phyloP scores from a whole-genome alignment of 305 asterid genomes.

The Fraxinus albicans region DNA sequence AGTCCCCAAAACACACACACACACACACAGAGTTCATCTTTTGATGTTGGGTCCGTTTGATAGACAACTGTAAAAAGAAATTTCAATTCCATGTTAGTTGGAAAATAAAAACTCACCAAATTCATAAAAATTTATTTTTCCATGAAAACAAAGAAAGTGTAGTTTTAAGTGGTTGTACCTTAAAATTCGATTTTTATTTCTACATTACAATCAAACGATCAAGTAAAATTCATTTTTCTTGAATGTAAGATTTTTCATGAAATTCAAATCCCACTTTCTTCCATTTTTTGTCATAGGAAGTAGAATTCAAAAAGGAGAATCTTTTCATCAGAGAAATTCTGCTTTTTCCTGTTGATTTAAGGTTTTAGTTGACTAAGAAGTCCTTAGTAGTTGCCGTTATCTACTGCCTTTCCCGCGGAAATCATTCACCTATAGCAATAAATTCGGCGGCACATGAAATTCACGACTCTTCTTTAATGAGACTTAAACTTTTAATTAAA shows the following conservation, averaged over 20 bases:
- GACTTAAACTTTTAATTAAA: too few relatives aligned
- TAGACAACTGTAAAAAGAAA: too few relatives aligned
- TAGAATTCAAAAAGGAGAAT: not conserved
- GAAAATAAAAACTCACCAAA: too few relatives aligned
- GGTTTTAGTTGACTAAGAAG: slow-evolving; percentile 18
- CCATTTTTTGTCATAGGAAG: not conserved
- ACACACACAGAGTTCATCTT: not conserved
- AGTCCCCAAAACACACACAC: not conserved
- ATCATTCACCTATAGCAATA: not conserved
- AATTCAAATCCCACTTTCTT: not conserved
- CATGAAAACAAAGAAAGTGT: too few relatives aligned
- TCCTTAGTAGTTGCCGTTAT: not conserved
- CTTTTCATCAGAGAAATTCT: not conserved
- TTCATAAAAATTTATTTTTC: too few relatives aligned
- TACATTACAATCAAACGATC: too few relatives aligned
- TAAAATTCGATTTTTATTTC: too few relatives aligned
- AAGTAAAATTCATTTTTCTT: too few relatives aligned
- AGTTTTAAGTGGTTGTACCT: too few relatives aligned
- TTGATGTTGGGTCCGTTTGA: not conserved
- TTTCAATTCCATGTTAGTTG: too few relatives aligned
- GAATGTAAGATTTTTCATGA: too few relatives aligned
- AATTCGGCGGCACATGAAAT: not conserved
- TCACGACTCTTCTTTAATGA: not conserved
- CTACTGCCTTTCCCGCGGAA: slow-evolving; percentile 2
- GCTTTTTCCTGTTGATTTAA: slow-evolving; percentile 20